These are phyloP conservation scores for Eucalyptus erythrocorys DNA, from an alignment of 345 rosid genomes.

Conservation along the genomic window DNA sequence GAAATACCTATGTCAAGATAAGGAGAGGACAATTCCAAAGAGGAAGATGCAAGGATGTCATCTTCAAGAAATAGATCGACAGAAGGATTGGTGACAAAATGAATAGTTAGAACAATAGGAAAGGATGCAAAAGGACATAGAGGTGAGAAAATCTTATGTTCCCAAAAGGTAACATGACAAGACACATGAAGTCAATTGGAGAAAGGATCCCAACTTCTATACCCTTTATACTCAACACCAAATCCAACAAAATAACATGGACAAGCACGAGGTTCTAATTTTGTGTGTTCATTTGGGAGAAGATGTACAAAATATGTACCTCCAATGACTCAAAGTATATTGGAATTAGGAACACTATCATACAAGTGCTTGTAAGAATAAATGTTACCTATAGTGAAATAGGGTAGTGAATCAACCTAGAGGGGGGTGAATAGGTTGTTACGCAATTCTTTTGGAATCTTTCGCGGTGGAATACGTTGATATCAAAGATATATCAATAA, in stretches of 20 bases:
- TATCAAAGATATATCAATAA: no score
- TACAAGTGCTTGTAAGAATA: neutral
- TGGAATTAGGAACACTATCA: neutral
- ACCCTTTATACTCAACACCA: neutral
- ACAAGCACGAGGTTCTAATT: neutral
- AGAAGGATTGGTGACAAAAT: neutral
- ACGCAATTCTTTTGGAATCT: no score
- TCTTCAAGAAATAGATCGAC: no score
- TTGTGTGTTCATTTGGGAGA: neutral
- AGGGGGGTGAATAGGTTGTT: no score
- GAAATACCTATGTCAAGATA: no score
- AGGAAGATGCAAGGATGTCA: no score
- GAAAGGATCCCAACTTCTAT: neutral
- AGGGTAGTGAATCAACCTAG: no score
- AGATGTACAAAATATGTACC: neutral
- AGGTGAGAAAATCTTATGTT: neutral
- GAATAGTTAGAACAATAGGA: neutral
- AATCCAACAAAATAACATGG: neutral
- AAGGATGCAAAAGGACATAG: neutral
- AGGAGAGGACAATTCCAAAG: no score
- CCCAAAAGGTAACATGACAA: neutral
- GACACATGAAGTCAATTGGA: neutral
- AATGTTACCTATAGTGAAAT: neutral
- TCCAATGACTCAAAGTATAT: neutral
- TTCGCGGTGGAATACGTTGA: no score